Evolutionary conservation across 139 green algal genomes (phyloP).

Genomic region (Chlamydomonas incerta): DNA sequence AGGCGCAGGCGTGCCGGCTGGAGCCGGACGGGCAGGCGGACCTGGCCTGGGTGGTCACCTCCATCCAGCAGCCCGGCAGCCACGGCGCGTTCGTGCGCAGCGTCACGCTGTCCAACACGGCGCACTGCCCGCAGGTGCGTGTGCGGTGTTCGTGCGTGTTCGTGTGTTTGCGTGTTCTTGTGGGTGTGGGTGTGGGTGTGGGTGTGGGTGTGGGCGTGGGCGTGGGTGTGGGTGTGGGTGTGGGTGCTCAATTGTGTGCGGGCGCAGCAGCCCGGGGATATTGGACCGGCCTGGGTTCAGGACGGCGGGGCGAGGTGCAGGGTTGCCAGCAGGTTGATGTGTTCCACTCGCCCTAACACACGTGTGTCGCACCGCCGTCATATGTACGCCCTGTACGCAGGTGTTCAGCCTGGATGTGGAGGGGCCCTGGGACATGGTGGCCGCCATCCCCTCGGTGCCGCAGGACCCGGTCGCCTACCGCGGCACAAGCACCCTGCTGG

Average conservation of each 20-base stretch:
- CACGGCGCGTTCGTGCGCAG: constrained; percentile 49
- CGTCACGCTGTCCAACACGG: constrained; percentile 45
- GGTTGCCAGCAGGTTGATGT: no score
- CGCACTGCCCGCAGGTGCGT: constrained; percentile 43
- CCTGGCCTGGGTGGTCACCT: constrained; percentile 43
- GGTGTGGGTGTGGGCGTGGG: no score
- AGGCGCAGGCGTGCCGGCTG: constrained; percentile 9
- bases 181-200: no score
- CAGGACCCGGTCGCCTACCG: constrained; percentile 56
- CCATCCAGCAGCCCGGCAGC: constrained; percentile 30
- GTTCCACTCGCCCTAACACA: no score
- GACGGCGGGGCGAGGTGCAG: no score
- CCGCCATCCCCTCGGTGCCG: constrained; percentile 25
- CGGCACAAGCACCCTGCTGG: constrained; percentile 44
- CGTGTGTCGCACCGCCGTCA: no score
- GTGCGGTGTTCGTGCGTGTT: neutral
- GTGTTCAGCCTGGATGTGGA: constrained; percentile 38
- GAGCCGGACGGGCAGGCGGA: constrained; percentile 50
- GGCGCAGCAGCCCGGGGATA: no score
- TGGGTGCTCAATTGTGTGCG: no score
- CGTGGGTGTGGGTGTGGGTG: no score
- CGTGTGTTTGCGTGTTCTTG: no score
- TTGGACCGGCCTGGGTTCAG: no score
- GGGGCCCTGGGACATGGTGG: constrained; percentile 46
- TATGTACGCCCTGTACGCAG: neutral